Conservation (phyloP, 2,329 filamentous ascomycete species). For the Penicillium sp. region DNA sequence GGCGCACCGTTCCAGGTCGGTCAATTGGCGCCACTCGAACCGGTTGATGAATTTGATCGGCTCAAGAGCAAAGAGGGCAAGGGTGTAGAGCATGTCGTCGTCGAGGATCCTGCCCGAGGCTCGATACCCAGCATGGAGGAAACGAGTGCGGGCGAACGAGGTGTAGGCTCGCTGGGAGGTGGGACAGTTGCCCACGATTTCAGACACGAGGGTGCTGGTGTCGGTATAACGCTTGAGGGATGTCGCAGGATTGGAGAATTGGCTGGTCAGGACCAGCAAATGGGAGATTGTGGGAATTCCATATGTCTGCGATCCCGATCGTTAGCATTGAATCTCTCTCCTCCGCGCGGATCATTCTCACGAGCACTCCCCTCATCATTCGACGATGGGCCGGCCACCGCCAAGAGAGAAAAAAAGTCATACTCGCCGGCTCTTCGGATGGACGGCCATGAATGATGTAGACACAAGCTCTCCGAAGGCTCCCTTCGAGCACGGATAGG, state of each 20-base stretch:
- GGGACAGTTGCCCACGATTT: slow-evolving; percentile 43
- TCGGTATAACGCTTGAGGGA: slow-evolving; percentile 51
- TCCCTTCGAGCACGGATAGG: background rate
- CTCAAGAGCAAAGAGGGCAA: slow-evolving; percentile 60
- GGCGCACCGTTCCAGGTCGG: slow-evolving; percentile 62
- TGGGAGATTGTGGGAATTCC: slow-evolving; percentile 51
- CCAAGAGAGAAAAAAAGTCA: no score
- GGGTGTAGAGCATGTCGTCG: slow-evolving; percentile 60
- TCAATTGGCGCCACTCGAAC: slow-evolving; percentile 66
- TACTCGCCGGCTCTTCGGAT: no score
- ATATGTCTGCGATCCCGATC: slow-evolving; percentile 40
- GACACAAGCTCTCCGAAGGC: no score
- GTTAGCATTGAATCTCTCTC: no score
- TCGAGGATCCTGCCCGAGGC: slow-evolving; percentile 55
- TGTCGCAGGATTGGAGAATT: slow-evolving; percentile 43
- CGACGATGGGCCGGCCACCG: no score
- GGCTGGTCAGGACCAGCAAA: slow-evolving; percentile 45
- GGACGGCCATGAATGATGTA: no score
- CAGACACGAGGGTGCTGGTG: slow-evolving; percentile 45
- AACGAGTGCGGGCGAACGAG: slow-evolving; percentile 60
- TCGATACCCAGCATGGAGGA: slow-evolving; percentile 54
- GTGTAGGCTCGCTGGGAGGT: slow-evolving; percentile 41
- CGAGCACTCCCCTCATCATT: no score
- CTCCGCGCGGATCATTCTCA: no score
- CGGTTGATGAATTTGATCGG: slow-evolving; percentile 57